A percentile compares a stretch with the other conserved stretches of the same genome.
Conservation (phyloP, 2,329 filamentous ascomycete genomes). For the Aspergillus tamarii region DNA sequence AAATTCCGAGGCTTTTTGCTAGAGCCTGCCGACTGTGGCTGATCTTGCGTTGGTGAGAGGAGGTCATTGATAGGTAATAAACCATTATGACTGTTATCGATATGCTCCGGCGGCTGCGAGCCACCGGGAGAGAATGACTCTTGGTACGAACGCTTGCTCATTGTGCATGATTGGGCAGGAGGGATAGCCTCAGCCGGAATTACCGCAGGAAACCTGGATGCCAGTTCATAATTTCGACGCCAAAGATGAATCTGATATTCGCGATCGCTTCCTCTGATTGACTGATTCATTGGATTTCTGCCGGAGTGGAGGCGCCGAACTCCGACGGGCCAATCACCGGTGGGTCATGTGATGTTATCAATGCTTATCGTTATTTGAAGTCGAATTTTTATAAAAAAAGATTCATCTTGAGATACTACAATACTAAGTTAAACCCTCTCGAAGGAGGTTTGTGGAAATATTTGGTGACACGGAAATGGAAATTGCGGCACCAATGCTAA, state of each 20-base stretch:
- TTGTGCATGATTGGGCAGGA: conserved; percentile 33
- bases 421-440: neutral
- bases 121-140: conserved; percentile 32
- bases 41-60: conserved; percentile 39
- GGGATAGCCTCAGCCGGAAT: neutral
- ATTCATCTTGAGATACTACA: too few species aligned
- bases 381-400: too few species aligned
- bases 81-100: conserved; percentile 27
- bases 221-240: neutral
- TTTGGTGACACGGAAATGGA: neutral
- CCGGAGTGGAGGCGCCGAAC: conserved; percentile 4
- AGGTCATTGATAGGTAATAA: conserved; percentile 38
- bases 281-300: conserved; percentile 2
- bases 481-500: neutral
- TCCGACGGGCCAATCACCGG: conserved; percentile 2
- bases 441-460: neutral
- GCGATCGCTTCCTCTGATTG: neutral
- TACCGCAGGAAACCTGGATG: neutral
- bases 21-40: conserved; percentile 25
- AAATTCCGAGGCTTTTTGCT: conserved; percentile 43
- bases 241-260: neutral
- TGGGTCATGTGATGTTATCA: neutral
- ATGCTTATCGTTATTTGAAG: too few species aligned
- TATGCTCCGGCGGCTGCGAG: conserved; percentile 28
- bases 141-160: conserved; percentile 42